phyloP scores from a whole-genome alignment of 1,139 yeast genomes.

The Pichia sorboxylosa region DNA sequence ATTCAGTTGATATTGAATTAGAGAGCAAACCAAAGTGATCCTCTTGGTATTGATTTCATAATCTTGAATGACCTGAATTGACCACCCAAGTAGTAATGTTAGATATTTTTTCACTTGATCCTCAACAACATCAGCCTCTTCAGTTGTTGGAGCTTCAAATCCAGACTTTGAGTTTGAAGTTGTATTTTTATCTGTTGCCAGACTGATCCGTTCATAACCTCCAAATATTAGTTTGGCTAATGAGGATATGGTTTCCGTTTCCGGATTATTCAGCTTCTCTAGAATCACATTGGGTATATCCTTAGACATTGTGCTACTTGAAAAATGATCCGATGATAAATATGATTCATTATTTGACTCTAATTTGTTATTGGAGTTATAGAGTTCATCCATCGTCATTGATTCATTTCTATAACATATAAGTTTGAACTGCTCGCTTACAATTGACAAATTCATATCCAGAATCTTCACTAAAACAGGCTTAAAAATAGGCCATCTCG shows the following conservation, averaged over 20 bases:
- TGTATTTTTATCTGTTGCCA: slow-evolving; percentile 10
- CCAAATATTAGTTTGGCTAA: slow-evolving; percentile 17
- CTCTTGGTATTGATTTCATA: slow-evolving; percentile 13
- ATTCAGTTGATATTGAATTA: slow-evolving; percentile 16
- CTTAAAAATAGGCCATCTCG: slow-evolving; percentile 54
- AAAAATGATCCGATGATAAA: slow-evolving; percentile 8
- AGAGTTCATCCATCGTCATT: slow-evolving; percentile 38
- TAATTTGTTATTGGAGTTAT: slow-evolving; percentile 1
- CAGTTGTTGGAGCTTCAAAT: too few relatives aligned
- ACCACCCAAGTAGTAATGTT: slow-evolving; percentile 36
- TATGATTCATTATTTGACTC: background rate
- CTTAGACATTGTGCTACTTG: too few relatives aligned
- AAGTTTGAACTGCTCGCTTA: slow-evolving; percentile 43
- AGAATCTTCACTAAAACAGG: slow-evolving; percentile 37
- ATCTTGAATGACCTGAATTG: slow-evolving; percentile 32
- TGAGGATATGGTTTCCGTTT: slow-evolving; percentile 8
- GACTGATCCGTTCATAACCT: too few relatives aligned
- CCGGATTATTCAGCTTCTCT: slow-evolving; percentile 16
- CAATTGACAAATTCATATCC: slow-evolving; percentile 27
- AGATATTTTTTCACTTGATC: slow-evolving; percentile 38
- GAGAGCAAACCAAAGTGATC: slow-evolving; percentile 20
- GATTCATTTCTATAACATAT: slow-evolving; percentile 64
- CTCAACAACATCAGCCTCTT: too few relatives aligned
- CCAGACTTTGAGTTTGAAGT: slow-evolving; percentile 8
- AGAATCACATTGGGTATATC: too few relatives aligned